Evolutionary conservation across 2,329 filamentous ascomycete genomes (phyloP).

Genomic region (Hysterium pulicare): DNA sequence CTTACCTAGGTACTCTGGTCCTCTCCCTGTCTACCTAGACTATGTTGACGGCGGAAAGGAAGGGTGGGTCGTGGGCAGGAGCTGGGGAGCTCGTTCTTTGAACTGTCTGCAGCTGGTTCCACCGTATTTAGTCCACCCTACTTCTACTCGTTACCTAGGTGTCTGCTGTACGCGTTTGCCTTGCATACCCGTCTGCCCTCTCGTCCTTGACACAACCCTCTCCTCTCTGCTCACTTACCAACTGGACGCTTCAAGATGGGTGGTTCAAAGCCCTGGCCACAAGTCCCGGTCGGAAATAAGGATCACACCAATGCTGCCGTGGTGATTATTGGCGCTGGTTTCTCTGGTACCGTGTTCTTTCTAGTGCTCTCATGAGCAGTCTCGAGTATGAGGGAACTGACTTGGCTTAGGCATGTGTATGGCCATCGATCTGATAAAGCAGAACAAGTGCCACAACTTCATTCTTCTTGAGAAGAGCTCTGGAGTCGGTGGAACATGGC

Average conservation of each 20-base stretch:
- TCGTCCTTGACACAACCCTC: too few relatives aligned
- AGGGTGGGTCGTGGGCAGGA: too few relatives aligned
- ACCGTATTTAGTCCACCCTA: too few relatives aligned
- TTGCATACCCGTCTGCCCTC: too few relatives aligned
- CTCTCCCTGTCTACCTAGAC: too few relatives aligned
- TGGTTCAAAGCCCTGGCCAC: slow-evolving; percentile 43
- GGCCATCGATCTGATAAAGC: slow-evolving; percentile 55
- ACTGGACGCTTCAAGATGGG: slow-evolving; percentile 38
- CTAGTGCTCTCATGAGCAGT: background rate
- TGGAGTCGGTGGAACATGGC: slow-evolving; percentile 53
- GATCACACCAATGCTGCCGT: slow-evolving; percentile 53
- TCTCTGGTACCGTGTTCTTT: slow-evolving; percentile 43
- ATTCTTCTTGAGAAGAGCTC: slow-evolving; percentile 56
- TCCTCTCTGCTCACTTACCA: too few relatives aligned
- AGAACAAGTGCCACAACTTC: slow-evolving; percentile 53
- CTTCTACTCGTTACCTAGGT: too few relatives aligned
- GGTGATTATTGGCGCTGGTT: slow-evolving; percentile 56
- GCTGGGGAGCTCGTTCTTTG: too few relatives aligned
- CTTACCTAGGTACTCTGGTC: too few relatives aligned
- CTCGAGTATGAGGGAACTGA: background rate
- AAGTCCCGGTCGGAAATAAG: slow-evolving; percentile 47
- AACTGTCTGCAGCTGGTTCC: too few relatives aligned
- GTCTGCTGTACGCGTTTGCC: too few relatives aligned
- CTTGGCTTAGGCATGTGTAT: slow-evolving; percentile 49
- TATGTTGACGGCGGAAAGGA: too few relatives aligned